Base-by-base conservation (phyloP, 75 land plant species). In the Azolla pinnata region DNA sequence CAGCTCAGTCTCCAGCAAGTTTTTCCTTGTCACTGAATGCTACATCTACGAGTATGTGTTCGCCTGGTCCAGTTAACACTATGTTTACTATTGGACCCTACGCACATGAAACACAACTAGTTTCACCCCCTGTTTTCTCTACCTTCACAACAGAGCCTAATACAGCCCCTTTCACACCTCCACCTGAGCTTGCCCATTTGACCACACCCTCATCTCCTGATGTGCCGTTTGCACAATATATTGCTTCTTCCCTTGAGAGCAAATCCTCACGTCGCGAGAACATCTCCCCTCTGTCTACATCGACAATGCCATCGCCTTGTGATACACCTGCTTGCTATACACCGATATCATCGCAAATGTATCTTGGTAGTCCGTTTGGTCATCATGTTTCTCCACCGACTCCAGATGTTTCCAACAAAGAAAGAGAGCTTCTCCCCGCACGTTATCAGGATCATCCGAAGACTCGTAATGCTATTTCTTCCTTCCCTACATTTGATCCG, bases 181-280 rank as follows among this genome's bases (percentile, higher is more conserved):
- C 95, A 20, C 90, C 98, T 1, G 98, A 93, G 67, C 74, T 78
- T 1, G 73, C 79, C 25, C 93, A 88, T 24, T 40, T 81, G 45
- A 93, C 98, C 1, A 85, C 87, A 3, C 98, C 98, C 25, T 79
- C 95, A 38, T 93, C 98, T 14, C 98, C 98, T 14, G 98, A 93
- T 54, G 98, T 93, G 26, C 98, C 98, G 19, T 93, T 88, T 79
- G 98, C 98, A 12, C 70, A 83, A 60, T 67, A 83, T 20, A 71
- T 88, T 53, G 60, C 76, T 16, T 81, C 86, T 9, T 77, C 92
- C 14, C 61, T 88, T 30, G 67, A 77, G 26, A 71, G 76, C 0
- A 81, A 83, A 60, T 42, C 69, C 29, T 63, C 72, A 12, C 60
- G 61, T 20, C 57, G 72, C 23, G 60, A 71, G 61, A 71, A 60